Conservation (phyloP, 2,329 filamentous ascomycete genomes). For the Calonectria crousiana region DNA sequence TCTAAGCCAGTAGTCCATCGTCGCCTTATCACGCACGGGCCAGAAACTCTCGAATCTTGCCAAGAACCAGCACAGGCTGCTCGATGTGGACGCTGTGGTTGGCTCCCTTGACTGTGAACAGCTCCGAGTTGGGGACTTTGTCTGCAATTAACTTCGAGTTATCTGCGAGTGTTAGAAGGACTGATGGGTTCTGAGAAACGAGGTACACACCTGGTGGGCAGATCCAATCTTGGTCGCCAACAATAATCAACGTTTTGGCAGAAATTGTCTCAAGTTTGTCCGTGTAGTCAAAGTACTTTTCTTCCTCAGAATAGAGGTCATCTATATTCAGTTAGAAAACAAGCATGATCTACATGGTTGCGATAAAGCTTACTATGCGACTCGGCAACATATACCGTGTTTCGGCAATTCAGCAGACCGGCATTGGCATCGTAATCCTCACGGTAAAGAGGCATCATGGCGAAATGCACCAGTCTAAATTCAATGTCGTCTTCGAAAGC, state of each 20-base stretch:
- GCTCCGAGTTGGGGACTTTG: conserved; percentile 17
- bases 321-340: conserved; percentile 1
- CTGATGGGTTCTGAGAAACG: too few species aligned
- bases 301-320: conserved; percentile 29
- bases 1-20: neutral
- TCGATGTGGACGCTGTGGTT: conserved; percentile 35
- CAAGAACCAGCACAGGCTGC: conserved; percentile 22
- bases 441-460: conserved; percentile 35
- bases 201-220: conserved; percentile 26
- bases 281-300: conserved; percentile 35
- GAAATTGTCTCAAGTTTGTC: conserved; percentile 16
- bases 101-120: conserved; percentile 30
- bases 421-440: conserved; percentile 30
- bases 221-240: conserved; percentile 37
- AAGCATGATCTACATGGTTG: neutral
- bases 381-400: conserved; percentile 34
- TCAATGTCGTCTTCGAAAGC: conserved; percentile 28
- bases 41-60: conserved; percentile 22
- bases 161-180: conserved; percentile 9
- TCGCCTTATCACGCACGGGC: neutral
- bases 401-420: conserved; percentile 15
- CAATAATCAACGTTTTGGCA: conserved; percentile 31
- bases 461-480: conserved; percentile 32
- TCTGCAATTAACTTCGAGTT: conserved; percentile 29
- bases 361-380: conserved; percentile 30